Base-by-base conservation (phyloP, 768 basidiomycete genomes). In the Boletus vermiculosoides region DNA sequence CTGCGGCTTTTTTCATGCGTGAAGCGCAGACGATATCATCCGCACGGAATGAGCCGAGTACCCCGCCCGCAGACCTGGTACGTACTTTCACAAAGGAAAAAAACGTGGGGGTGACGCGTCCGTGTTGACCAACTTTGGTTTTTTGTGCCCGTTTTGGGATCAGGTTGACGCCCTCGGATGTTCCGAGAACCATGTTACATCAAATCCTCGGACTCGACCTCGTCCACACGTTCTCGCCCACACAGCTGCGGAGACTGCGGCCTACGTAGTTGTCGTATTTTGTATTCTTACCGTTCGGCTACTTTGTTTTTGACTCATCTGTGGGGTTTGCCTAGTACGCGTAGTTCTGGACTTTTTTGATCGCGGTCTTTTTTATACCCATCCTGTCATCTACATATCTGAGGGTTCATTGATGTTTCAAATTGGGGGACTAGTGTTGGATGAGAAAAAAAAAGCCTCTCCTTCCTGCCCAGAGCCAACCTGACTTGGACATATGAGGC, bases 211-310 rank as follows among this genome's bases (percentile, higher is more conserved):
- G 42, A 31, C 37, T 37, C 51, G 31, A 2, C 16, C 15, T 28
- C 48, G 25, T 25, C 50, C 13, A 41, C 39, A 22, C 31, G 30
- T 53, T 18, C 23, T 54, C 52, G n/a, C 50, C 34, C 58, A 48
- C 62, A 62, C 58, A 4, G 58, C 46, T 41, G 54, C 41, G 41
- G 60, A 61, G 36, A 47, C 55, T 5, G 49, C 58, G 22, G 57
- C 58, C 47, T 61, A 57, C 33, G 49, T 59, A 23, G 41, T 54
- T 25, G 22, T 64, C 9, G 58, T 52, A 20, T 50, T 57, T 39
- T 66, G 64, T 63, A 53, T 58, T 23, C 54, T 63, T 23, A 47
- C 51, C 15, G 40, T 64, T n/a, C 53, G 61, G 41, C 9, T 69
- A 18, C 62, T 67, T 52, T 65, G 66, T 57, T 55, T 61, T 5